Conservation (phyloP, 2,329 filamentous ascomycete genomes). For the Chalara sp. region DNA sequence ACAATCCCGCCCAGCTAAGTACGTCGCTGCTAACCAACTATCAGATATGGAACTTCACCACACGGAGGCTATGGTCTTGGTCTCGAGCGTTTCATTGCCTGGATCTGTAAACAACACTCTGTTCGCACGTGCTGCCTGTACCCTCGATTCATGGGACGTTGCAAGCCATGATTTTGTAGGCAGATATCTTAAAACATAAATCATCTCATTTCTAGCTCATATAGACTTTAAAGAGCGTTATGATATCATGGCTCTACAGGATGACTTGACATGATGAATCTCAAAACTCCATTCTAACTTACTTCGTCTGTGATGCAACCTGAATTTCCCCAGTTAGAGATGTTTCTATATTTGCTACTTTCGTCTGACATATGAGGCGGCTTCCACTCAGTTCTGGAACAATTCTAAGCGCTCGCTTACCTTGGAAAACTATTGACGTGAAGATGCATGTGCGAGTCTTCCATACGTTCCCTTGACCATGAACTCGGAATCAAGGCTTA, state of each 20-base stretch:
- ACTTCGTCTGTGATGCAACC: no score
- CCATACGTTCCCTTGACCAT: no score
- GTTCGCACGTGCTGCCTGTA: constrained; percentile 67
- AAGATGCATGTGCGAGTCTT: no score
- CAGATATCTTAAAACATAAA: no score
- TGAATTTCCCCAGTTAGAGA: no score
- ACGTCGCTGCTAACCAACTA: constrained; percentile 3
- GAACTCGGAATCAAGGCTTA: no score
- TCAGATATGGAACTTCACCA: constrained; percentile 79
- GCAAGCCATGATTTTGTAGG: constrained; percentile 57
- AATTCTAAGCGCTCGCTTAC: no score
- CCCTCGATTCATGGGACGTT: constrained; percentile 73
- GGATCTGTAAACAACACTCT: constrained; percentile 57
- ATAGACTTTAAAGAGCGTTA: background rate
- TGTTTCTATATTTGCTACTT: no score
- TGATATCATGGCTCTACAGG: background rate
- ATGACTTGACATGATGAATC: background rate
- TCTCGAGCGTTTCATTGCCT: constrained; percentile 68
- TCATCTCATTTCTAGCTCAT: background rate
- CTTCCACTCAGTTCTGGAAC: no score
- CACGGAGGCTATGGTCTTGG: constrained; percentile 82
- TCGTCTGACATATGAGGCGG: no score
- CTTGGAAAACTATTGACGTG: no score
- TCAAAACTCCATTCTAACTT: no score
- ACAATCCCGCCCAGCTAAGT: background rate